phyloP scores from a whole-genome alignment of 2,329 filamentous ascomycete genomes.

The Dothistroma septosporum region DNA sequence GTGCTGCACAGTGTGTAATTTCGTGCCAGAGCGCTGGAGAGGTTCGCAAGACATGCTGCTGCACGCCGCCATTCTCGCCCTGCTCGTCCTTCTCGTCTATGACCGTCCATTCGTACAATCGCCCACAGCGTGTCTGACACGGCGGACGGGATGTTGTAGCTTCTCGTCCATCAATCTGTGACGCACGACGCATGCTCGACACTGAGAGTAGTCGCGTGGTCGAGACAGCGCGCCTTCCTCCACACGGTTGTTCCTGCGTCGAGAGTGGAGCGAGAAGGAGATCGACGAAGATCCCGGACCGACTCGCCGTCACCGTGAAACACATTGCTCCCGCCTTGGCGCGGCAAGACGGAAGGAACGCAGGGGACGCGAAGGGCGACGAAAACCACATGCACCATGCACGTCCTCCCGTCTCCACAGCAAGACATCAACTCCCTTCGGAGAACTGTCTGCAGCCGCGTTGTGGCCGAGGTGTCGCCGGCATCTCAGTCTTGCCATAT shows the following conservation, averaged over 20 bases:
- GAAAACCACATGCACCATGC: background rate
- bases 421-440: background rate
- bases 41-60: slow-evolving; percentile 5
- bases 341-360: background rate
- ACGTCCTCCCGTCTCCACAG: too few relatives aligned
- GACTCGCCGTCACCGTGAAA: background rate
- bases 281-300: background rate
- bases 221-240: background rate
- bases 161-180: background rate
- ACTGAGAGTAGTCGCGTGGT: background rate
- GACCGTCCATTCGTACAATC: background rate
- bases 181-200: background rate
- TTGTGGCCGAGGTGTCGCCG: background rate
- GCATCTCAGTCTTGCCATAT: background rate
- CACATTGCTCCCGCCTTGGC: background rate
- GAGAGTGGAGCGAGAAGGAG: background rate
- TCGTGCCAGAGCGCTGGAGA: slow-evolving; percentile 9
- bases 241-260: slow-evolving; percentile 1
- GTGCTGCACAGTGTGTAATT: background rate
- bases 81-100: background rate
- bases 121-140: background rate
- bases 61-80: too few relatives aligned
- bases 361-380: background rate
- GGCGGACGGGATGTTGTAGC: background rate
- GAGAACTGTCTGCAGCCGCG: background rate